Evolutionary conservation across 108 stramenopile genomes (phyloP).

Genomic region (Stephanodiscus triporus): DNA sequence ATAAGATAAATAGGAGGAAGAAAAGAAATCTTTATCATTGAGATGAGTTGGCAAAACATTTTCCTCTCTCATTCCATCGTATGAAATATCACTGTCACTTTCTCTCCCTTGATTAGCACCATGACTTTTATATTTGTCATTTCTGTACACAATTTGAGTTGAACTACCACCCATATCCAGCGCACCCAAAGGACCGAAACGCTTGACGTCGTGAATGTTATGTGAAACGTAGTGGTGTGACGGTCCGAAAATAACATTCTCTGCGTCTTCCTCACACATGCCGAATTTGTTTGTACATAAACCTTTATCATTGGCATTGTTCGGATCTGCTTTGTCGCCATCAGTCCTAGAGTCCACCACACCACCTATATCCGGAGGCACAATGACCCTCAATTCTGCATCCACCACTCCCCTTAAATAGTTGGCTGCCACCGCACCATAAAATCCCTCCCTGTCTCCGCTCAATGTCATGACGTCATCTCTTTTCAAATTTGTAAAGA

Average conservation of each 20-base stretch:
- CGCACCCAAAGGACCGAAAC: constrained; percentile 71
- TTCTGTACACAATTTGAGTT: constrained; percentile 82
- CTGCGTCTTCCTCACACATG: constrained; percentile 55
- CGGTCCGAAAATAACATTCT: constrained; percentile 49
- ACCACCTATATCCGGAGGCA: constrained; percentile 17
- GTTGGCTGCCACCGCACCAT: constrained; percentile 87
- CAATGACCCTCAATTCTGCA: constrained; percentile 62
- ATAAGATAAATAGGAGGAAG: constrained; percentile 83
- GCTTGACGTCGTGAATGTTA: constrained; percentile 26
- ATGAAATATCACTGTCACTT: neutral
- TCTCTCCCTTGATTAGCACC: constrained; percentile 8
- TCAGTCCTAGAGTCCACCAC: constrained; percentile 1
- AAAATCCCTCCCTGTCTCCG: constrained; percentile 84
- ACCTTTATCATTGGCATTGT: constrained; percentile 4
- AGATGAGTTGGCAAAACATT: constrained; percentile 51
- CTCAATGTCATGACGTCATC: constrained; percentile 75
- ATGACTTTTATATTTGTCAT: neutral
- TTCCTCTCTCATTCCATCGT: neutral
- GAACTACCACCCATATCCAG: constrained; percentile 90
- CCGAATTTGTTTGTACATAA: constrained; percentile 54
- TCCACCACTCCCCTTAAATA: constrained; percentile 82
- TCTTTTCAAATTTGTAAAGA: constrained; percentile 59
- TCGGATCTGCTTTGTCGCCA: constrained; percentile 3
- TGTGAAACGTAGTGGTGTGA: constrained; percentile 46
- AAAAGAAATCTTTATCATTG: constrained; percentile 80